A percentile compares a stretch with the other conserved stretches of the same genome.
These are phyloP conservation scores for Leccinum subgranulosum DNA, from an alignment of 768 basidiomycete species.

Conservation along the genomic window DNA sequence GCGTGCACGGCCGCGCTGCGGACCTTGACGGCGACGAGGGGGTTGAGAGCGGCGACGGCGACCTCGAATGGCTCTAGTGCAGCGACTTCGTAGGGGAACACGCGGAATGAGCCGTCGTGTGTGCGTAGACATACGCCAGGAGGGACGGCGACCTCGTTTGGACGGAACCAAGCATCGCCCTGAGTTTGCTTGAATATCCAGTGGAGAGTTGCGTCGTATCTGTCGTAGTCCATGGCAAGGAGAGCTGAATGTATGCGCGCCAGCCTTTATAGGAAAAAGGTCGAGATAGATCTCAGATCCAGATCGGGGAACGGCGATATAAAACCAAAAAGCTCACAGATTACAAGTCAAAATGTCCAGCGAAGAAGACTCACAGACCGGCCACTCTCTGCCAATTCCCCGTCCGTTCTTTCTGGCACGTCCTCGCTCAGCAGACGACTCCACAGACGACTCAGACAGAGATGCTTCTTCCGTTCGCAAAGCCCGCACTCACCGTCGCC, in stretches of 20 bases:
- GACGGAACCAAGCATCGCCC: slow-evolving; percentile 54
- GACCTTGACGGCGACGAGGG: slow-evolving; percentile 54
- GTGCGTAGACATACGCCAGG: slow-evolving; percentile 50
- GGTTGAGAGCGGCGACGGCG: slow-evolving; percentile 50
- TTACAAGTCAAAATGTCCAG: slow-evolving; percentile 21
- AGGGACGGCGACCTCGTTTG: slow-evolving; percentile 44
- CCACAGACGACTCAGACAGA: slow-evolving; percentile 30
- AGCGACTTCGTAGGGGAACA: slow-evolving; percentile 53
- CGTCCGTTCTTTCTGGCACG: slow-evolving; percentile 37
- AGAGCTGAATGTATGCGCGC: not conserved
- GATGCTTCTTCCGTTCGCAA: slow-evolving; percentile 19
- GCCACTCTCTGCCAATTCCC: slow-evolving; percentile 24
- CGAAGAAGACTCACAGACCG: slow-evolving; percentile 25
- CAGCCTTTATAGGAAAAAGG: slow-evolving; percentile 1
- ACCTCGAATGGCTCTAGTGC: slow-evolving; percentile 54
- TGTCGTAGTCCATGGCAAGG: slow-evolving; percentile 32
- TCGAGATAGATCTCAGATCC: slow-evolving; percentile 16
- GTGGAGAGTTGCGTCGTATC: slow-evolving; percentile 31
- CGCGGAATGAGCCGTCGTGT: slow-evolving; percentile 46
- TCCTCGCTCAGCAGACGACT: slow-evolving; percentile 19
- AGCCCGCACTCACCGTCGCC: slow-evolving; percentile 22
- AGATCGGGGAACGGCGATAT: slow-evolving; percentile 7
- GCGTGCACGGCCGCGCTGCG: slow-evolving; percentile 50
- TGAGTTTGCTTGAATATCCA: slow-evolving; percentile 33
- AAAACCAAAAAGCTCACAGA: not conserved